Base-by-base conservation (phyloP, 148 eudicot genomes). In the Diospyros lotus region DNA sequence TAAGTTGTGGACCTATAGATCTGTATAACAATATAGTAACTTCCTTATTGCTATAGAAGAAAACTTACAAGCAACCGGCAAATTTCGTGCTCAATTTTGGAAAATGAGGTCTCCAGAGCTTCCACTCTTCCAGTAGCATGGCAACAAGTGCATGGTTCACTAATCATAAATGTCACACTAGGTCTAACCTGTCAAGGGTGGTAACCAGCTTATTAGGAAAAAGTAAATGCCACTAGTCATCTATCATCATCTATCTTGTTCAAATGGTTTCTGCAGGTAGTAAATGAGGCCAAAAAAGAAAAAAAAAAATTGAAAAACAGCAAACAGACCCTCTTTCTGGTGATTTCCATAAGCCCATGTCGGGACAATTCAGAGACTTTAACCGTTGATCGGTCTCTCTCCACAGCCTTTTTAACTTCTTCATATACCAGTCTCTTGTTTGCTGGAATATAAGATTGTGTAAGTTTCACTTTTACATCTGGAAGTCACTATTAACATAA, bases 91-190 rank as follows among this genome's bases (percentile, higher is more conserved):
- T 94, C 98, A 62, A 94, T 92, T 81, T 92, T 94, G 72, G 97
- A 94, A 75, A 85, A 94, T 63, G 96, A 87, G n/a, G 97, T 94
- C 80, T 92, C 97, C 60, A 89, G 80, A 79, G 98, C 97, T 84
- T 90, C 98, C 80, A 94, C 93, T 84, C 98, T 86, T 67, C 98
- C 98, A 52, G 98, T 90, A 46, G 85, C 96, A 84, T 89, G 89
- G 84, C 98, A 94, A 84, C 86, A 90, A 63, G 84, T 67, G 84
- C 98, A 94, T 15, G 96, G 91, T 77, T 90, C 98, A 82, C 93
- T 94, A 59, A 92, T 84, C 98, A 92, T 86, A 80, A 87, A 92
- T 62, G 98, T 87, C 74, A 94, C 96, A 84, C 98, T 94, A 17
- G 97, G 96, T 77, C 98, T 89, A 68, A 94, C 98, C 98, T 94